A percentile compares a stretch with the other conserved stretches of the same genome.
Evolutionary conservation across 2,329 filamentous ascomycete species (phyloP).

Genomic region (Lasiodiplodia hormozganensis): DNA sequence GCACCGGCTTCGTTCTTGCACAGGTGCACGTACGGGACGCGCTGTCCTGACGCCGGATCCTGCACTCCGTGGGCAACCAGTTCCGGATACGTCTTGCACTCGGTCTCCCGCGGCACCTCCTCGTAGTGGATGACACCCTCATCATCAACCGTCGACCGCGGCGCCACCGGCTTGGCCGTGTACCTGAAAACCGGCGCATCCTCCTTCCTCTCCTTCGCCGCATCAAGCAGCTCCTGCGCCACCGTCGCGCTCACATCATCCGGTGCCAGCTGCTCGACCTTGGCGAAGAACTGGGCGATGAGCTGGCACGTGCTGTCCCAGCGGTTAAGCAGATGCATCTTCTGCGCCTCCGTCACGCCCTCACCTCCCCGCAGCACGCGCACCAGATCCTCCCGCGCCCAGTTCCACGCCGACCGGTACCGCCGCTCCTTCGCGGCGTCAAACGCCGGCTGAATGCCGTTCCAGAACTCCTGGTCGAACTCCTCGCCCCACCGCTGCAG

Average conservation of each 20-base stretch:
- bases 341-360: constrained; percentile 97
- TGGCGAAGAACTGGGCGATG: constrained; percentile 99
- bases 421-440: constrained; percentile 37
- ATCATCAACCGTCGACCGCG: constrained; percentile 71
- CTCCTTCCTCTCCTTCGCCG: constrained; percentile 97
- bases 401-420: constrained; percentile 49
- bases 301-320: constrained; percentile 94
- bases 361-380: constrained; percentile 41
- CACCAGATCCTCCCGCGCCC: constrained; percentile 40
- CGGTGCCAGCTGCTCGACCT: constrained; percentile 89
- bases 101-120: constrained; percentile 58
- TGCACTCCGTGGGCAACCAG: constrained; percentile 60
- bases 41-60: not conserved
- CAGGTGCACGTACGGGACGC: not conserved
- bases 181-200: constrained; percentile 73
- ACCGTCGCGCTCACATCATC: constrained; percentile 96
- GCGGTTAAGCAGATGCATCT: constrained; percentile 99
- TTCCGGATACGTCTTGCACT: constrained; percentile 89
- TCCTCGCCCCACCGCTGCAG: constrained; percentile 40
- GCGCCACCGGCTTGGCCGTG: not conserved
- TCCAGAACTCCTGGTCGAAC: constrained; percentile 40
- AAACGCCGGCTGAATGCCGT: constrained; percentile 42
- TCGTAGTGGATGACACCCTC: constrained; percentile 61
- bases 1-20: not conserved
- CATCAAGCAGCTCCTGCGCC: constrained; percentile 91